A percentile compares a stretch with the other conserved stretches of the same genome.
Evolutionary conservation across 2,329 filamentous ascomycete species (phyloP).

Genomic region (Fusarium chuoi): DNA sequence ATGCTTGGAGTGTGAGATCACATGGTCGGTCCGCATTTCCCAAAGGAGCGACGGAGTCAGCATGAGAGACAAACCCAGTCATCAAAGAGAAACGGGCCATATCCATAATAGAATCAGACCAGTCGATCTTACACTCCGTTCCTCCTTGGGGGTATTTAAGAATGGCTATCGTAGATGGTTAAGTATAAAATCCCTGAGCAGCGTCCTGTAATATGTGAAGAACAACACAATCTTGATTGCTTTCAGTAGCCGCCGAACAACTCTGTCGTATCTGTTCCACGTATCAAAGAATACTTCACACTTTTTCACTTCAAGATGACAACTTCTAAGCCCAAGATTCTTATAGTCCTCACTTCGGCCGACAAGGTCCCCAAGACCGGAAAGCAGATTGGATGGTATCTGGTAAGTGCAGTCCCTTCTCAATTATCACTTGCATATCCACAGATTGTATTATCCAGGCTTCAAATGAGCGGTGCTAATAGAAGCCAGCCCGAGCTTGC

Average conservation of each 20-base stretch:
- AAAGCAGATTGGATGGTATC: background rate
- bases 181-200: background rate
- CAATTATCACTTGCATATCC: rapidly evolving
- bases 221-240: background rate
- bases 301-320: background rate
- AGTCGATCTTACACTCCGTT: background rate
- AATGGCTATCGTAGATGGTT: too few relatives aligned
- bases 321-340: background rate
- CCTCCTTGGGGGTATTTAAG: background rate
- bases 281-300: rapidly evolving
- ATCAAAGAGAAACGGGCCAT: too few relatives aligned
- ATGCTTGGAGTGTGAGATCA: background rate
- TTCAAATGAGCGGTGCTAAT: rapidly evolving
- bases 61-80: background rate
- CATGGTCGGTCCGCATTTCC: background rate
- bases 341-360: background rate
- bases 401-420: background rate
- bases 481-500: background rate
- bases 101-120: background rate
- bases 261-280: rapidly evolving
- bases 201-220: rapidly evolving
- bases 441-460: rapidly evolving
- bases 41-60: constrained; percentile 7
- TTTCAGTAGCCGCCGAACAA: rapidly evolving
- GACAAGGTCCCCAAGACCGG: background rate